Conservation (phyloP, 345 rosid genomes). For the Trapa incisa region DNA sequence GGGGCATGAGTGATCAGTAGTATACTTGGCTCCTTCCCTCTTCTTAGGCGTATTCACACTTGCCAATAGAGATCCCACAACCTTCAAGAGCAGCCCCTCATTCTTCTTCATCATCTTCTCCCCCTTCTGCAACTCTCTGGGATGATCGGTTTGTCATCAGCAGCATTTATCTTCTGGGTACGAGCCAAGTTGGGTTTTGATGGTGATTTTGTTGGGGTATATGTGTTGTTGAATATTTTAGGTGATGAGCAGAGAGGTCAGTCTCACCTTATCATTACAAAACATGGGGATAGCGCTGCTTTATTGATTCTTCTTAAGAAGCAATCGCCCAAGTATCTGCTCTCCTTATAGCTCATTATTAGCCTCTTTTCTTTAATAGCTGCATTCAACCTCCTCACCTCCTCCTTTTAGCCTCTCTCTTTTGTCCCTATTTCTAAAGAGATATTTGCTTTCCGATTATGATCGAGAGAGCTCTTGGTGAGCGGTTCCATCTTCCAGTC, state of each 20-base stretch:
- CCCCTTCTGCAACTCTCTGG: neutral
- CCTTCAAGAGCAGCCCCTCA: neutral
- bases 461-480: slow-evolving; percentile 7
- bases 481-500: neutral
- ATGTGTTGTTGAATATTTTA: neutral
- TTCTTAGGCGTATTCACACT: neutral
- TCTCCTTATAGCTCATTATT: slow-evolving; percentile 20
- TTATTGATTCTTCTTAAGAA: slow-evolving; percentile 6
- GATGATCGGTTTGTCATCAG: neutral
- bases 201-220: neutral
- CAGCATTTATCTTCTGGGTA: neutral
- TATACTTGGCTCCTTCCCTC: neutral
- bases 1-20: neutral
- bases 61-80: neutral
- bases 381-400: slow-evolving; percentile 22
- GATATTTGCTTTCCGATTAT: slow-evolving; percentile 12
- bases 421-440: slow-evolving; percentile 13
- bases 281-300: neutral
- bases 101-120: neutral
- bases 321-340: slow-evolving; percentile 16
- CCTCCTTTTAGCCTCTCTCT: neutral
- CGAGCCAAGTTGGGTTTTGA: neutral
- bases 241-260: neutral
- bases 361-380: slow-evolving; percentile 19
- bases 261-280: neutral